phyloP scores from a whole-genome alignment of 2,329 filamentous ascomycete species.

The Colletotrichum tropicicola region DNA sequence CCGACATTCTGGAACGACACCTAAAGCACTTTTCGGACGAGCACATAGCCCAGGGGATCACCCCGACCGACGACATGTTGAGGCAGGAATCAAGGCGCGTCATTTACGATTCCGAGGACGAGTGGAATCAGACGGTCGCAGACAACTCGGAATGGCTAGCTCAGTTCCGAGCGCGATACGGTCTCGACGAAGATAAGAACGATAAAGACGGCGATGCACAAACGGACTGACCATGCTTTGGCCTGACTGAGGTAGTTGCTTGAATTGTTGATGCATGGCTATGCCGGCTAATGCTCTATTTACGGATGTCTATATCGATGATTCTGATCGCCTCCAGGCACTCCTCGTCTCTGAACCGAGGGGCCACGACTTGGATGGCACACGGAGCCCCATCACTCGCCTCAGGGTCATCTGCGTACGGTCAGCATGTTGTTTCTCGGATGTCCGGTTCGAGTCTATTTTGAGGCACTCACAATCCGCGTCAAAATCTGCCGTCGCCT shows the following conservation, averaged over 20 bases:
- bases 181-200: not conserved
- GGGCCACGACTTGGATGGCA: constrained; percentile 55
- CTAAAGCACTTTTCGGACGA: constrained; percentile 7
- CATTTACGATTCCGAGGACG: constrained; percentile 35
- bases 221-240: not conserved
- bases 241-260: not conserved
- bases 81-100: constrained; percentile 36
- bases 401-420: constrained; percentile 47
- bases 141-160: constrained; percentile 39
- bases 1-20: constrained; percentile 9
- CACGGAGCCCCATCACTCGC: constrained; percentile 52
- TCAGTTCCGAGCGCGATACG: constrained; percentile 31
- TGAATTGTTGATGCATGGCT: not conserved
- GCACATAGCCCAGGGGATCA: not conserved
- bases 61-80: constrained; percentile 37
- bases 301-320: constrained; percentile 35
- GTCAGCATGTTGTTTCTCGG: not conserved
- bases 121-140: constrained; percentile 39
- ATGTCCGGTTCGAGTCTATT: not conserved
- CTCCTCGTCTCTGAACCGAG: constrained; percentile 57
- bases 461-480: constrained; percentile 43
- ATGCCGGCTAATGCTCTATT: not conserved
- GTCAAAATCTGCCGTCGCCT: constrained; percentile 36
- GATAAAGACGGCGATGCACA: not conserved
- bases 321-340: constrained; percentile 42